Percentiles rank a stretch among this genome's conserved stretches.
phyloP scores from a whole-genome alignment of 176 grass and related monocot genomes.

The Oryza brachyantha region DNA sequence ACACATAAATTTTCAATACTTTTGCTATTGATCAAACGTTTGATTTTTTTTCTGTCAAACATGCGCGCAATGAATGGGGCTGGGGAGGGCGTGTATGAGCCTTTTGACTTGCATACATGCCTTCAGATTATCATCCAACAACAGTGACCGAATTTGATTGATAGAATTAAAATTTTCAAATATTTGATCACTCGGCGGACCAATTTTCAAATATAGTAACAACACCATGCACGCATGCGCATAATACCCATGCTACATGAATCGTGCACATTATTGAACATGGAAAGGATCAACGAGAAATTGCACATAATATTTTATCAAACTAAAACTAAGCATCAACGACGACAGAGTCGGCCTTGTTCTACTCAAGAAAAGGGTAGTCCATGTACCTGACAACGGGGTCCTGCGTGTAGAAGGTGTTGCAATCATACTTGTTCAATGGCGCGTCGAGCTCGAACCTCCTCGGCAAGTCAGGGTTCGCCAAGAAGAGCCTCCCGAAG shows the following conservation, averaged over 20 bases:
- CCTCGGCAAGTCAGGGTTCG: not conserved
- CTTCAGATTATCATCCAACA: too few species aligned
- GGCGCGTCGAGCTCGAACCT: not conserved
- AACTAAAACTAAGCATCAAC: not conserved
- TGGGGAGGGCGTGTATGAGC: too few species aligned
- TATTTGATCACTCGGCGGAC: too few species aligned
- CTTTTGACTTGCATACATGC: too few species aligned
- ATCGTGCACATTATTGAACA: not conserved
- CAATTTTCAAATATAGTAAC: too few species aligned
- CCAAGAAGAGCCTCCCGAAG: not conserved
- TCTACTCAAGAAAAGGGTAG: not conserved
- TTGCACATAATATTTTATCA: too few species aligned
- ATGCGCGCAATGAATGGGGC: too few species aligned
- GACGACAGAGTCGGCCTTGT: not conserved
- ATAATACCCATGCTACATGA: not conserved
- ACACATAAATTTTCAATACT: too few species aligned
- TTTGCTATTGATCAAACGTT: too few species aligned
- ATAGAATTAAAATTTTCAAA: too few species aligned
- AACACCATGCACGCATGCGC: not conserved
- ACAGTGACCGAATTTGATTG: too few species aligned
- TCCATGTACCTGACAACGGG: constrained; percentile 3
- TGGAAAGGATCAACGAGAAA: not conserved
- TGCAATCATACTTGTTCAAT: constrained; percentile 1
- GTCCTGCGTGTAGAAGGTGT: not conserved
- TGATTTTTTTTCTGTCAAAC: too few species aligned